phyloP scores from a whole-genome alignment of 371 early-diverging fungal genomes.

The Lichtheimia ornata region DNA sequence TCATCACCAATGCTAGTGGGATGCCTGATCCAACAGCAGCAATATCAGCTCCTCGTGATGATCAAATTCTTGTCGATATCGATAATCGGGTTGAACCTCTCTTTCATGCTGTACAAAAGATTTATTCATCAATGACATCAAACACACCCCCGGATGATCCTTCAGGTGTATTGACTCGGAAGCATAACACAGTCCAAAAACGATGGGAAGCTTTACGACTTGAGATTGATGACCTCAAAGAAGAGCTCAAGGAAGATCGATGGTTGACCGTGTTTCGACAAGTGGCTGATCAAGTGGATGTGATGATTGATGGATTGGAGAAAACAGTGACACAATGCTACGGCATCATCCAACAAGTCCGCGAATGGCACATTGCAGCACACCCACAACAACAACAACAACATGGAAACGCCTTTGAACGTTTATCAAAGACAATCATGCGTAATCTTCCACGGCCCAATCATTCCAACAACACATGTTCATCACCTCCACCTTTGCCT shows the following conservation, averaged over 20 bases:
- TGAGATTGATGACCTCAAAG: slow-evolving; percentile 55
- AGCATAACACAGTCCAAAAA: slow-evolving; percentile 36
- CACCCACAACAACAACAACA: slow-evolving; percentile 20
- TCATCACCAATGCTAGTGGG: not conserved
- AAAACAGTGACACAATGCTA: slow-evolving; percentile 57
- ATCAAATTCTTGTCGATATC: slow-evolving; percentile 36
- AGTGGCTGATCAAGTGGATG: slow-evolving; percentile 60
- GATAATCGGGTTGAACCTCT: slow-evolving; percentile 56
- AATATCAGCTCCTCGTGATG: slow-evolving; percentile 17
- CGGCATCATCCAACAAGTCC: slow-evolving; percentile 46
- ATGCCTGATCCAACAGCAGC: not conserved
- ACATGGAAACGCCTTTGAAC: slow-evolving; percentile 15
- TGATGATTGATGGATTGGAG: slow-evolving; percentile 65
- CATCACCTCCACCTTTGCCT: slow-evolving; percentile 22
- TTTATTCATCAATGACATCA: slow-evolving; percentile 50
- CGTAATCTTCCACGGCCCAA: slow-evolving; percentile 18
- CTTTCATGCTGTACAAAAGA: slow-evolving; percentile 49
- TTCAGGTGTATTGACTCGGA: slow-evolving; percentile 34
- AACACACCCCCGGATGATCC: slow-evolving; percentile 31
- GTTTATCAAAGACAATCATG: slow-evolving; percentile 22
- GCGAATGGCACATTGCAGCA: slow-evolving; percentile 34
- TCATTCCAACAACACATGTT: slow-evolving; percentile 10
- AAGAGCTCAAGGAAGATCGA: slow-evolving; percentile 63
- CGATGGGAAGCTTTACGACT: slow-evolving; percentile 49
- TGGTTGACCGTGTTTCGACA: slow-evolving; percentile 65